A percentile compares a stretch with the other conserved stretches of the same genome.
Conservation (phyloP, 2,329 filamentous ascomycete genomes). For the Thelonectria rubi region DNA sequence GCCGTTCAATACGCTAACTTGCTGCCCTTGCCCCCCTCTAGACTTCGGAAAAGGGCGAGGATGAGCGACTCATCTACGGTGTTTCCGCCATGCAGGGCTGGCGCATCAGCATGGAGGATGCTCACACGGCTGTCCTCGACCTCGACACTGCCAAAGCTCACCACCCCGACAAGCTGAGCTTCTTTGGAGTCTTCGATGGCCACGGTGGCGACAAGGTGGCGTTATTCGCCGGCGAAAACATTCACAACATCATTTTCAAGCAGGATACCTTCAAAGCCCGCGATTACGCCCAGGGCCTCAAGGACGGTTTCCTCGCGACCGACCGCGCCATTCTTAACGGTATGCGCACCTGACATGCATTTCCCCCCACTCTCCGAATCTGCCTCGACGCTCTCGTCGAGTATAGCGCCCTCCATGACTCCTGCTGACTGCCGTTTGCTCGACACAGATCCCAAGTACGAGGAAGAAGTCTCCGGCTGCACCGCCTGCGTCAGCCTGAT, state of each 20-base stretch:
- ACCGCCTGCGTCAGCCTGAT: slow-evolving; percentile 93
- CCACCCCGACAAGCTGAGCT: slow-evolving; percentile 80
- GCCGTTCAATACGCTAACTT: slow-evolving; percentile 41
- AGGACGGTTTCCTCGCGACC: slow-evolving; percentile 96
- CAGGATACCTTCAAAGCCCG: slow-evolving; percentile 92
- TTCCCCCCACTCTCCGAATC: slow-evolving; percentile 7
- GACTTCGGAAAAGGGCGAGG: slow-evolving; percentile 88
- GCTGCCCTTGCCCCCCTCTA: slow-evolving; percentile 50
- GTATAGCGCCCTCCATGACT: slow-evolving; percentile 6
- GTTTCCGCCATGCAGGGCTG: slow-evolving; percentile 99
- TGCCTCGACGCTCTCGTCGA: slow-evolving; percentile 1
- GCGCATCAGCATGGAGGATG: slow-evolving; percentile 99
- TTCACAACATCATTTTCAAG: slow-evolving; percentile 93
- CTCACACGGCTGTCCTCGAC: slow-evolving; percentile 90
- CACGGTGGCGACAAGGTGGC: slow-evolving; percentile 98
- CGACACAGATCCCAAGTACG: slow-evolving; percentile 86
- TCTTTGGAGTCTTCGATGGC: slow-evolving; percentile 98
- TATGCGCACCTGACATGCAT: slow-evolving; percentile 55
- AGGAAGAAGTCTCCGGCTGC: slow-evolving; percentile 97
- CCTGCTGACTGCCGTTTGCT: slow-evolving; percentile 29
- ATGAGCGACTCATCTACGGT: slow-evolving; percentile 92
- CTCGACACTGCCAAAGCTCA: slow-evolving; percentile 72
- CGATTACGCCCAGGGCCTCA: slow-evolving; percentile 93
- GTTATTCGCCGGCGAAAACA: slow-evolving; percentile 88
- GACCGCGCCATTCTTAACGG: slow-evolving; percentile 95